phyloP scores from a whole-genome alignment of 208 protist genomes.

The Trypanosoma congolense region DNA sequence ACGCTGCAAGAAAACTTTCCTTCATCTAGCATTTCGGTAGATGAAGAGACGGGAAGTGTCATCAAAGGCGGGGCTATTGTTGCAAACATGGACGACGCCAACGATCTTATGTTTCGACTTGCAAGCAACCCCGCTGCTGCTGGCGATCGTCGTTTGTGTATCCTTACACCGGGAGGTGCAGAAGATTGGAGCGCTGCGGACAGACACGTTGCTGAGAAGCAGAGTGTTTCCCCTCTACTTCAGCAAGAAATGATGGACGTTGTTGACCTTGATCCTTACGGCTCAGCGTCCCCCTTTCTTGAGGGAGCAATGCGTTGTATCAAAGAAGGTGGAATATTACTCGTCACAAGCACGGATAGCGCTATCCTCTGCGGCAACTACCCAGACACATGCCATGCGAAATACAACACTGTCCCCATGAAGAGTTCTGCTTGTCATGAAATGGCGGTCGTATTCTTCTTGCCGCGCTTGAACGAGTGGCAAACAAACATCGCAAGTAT shows the following conservation, averaged over 20 bases:
- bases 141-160: conserved; percentile 39
- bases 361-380: conserved; percentile 97
- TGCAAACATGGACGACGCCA: conserved; percentile 92
- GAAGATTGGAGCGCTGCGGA: not conserved
- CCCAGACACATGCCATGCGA: conserved; percentile 95
- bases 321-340: conserved; percentile 95
- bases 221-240: conserved; percentile 51
- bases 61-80: conserved; percentile 62
- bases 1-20: conserved; percentile 83
- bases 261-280: conserved; percentile 99
- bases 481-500: conserved; percentile 92
- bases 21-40: conserved; percentile 28
- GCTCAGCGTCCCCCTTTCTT: conserved; percentile 95
- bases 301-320: conserved; percentile 95
- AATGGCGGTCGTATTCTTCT: conserved; percentile 97
- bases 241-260: conserved; percentile 94
- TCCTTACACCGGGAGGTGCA: conserved; percentile 2
- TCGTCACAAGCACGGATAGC: conserved; percentile 98
- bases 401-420: conserved; percentile 94
- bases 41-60: conserved; percentile 22
- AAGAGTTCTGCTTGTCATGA: conserved; percentile 91
- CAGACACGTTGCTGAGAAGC: not conserved
- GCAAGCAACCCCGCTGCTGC: conserved; percentile 54
- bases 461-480: conserved; percentile 86
- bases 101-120: conserved; percentile 86